phyloP scores from a whole-genome alignment of 2,329 filamentous ascomycete species.

The Coleophoma crateriformis region DNA sequence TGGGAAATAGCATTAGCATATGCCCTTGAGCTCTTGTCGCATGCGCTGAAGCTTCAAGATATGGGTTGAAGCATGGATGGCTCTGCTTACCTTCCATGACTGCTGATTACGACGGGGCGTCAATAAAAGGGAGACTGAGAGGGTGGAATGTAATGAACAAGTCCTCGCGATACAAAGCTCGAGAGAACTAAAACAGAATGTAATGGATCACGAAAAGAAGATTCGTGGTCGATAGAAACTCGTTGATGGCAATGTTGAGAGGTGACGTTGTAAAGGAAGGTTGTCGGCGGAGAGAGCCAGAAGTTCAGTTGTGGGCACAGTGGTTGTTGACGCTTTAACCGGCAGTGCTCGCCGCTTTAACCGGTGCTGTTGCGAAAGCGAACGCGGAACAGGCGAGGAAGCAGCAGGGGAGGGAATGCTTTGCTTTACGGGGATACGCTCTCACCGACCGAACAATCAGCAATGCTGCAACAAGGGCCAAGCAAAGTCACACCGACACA shows the following conservation, averaged over 20 bases:
- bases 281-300: background rate
- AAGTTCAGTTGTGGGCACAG: background rate
- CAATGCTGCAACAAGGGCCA: background rate
- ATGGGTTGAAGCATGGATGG: slow-evolving; percentile 3
- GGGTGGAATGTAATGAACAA: slow-evolving; percentile 20
- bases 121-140: slow-evolving; percentile 22
- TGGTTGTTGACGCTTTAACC: background rate
- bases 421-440: background rate
- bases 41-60: slow-evolving; percentile 10
- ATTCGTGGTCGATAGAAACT: slow-evolving; percentile 21
- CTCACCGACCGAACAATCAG: background rate
- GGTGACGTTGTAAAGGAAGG: slow-evolving; percentile 4
- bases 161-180: slow-evolving; percentile 21
- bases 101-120: slow-evolving; percentile 28
- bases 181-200: slow-evolving; percentile 15
- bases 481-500: background rate
- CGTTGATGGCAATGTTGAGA: slow-evolving; percentile 11
- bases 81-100: slow-evolving; percentile 33
- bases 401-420: background rate
- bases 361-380: background rate
- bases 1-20: slow-evolving; percentile 18
- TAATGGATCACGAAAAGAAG: slow-evolving; percentile 21
- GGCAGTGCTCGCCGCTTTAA: background rate
- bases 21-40: slow-evolving; percentile 9
- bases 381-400: background rate